Evolutionary conservation across 108 stramenopile genomes (phyloP).

Genomic region (Skeletonema grethae): DNA sequence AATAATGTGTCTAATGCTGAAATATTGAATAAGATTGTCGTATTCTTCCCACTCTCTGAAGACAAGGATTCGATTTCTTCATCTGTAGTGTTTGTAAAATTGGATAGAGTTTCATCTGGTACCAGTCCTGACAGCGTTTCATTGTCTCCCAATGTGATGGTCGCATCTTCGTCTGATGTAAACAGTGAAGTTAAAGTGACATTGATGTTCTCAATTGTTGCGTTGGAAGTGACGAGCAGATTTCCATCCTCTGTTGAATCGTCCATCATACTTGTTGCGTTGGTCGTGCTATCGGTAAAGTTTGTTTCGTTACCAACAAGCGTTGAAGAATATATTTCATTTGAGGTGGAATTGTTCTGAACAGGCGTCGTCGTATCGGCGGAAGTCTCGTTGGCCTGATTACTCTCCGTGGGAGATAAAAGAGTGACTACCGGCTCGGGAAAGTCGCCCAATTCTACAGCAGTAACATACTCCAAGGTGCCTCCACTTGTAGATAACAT

Average conservation of each 20-base stretch:
- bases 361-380: not conserved
- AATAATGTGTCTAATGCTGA: not conserved
- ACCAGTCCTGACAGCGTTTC: not conserved
- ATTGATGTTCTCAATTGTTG: not conserved
- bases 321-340: not conserved
- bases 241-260: not conserved
- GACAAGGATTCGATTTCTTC: not conserved
- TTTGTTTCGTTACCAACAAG: not conserved
- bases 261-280: not conserved
- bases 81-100: not conserved
- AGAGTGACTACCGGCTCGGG: not conserved
- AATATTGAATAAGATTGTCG: not conserved
- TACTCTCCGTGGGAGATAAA: not conserved
- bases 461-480: not conserved
- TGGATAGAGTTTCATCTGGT: not conserved
- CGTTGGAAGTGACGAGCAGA: not conserved
- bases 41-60: not conserved
- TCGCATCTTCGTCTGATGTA: not conserved
- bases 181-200: not conserved
- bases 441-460: not conserved
- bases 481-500: constrained; percentile 1
- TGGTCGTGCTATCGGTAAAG: not conserved
- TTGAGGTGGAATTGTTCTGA: not conserved
- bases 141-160: not conserved
- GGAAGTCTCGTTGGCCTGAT: not conserved